Percentiles rank a stretch among this genome's conserved stretches.
phyloP scores from a whole-genome alignment of 129 eudicot genomes.

The Helianthus tuberosus region DNA sequence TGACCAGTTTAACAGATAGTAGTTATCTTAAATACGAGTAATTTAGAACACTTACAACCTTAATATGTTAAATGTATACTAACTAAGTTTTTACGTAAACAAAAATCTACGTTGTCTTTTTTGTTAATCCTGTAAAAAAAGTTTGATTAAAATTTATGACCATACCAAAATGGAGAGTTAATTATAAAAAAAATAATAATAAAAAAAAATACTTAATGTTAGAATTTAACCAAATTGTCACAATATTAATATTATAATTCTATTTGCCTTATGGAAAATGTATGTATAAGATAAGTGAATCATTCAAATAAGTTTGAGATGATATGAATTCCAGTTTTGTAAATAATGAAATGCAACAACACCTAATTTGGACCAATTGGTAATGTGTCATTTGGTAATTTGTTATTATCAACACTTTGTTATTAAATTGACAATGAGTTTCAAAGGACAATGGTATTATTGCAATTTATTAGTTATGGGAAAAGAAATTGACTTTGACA shows the following conservation, averaged over 20 bases:
- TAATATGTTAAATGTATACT: no score
- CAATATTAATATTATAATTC: neutral
- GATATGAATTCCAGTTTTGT: neutral
- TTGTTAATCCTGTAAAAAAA: no score
- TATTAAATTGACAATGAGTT: constrained; percentile 15
- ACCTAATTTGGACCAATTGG: constrained; percentile 14
- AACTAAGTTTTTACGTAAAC: no score
- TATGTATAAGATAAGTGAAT: neutral
- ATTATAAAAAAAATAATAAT: neutral
- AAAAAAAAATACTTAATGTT: neutral
- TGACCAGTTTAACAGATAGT: no score
- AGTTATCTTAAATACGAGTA: no score
- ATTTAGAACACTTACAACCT: no score
- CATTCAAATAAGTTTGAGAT: neutral
- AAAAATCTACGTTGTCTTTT: no score
- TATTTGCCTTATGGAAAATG: neutral
- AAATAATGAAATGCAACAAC: neutral
- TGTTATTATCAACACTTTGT: constrained; percentile 23
- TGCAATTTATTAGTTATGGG: constrained; percentile 14
- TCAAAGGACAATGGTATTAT: constrained; percentile 20
- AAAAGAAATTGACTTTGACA: constrained; percentile 19
- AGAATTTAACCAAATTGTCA: neutral
- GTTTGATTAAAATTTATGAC: neutral
- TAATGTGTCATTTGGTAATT: constrained; percentile 24
- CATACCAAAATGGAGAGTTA: neutral